Percentiles rank a stretch among this genome's conserved stretches.
Conservation (phyloP, 2,329 filamentous ascomycete genomes). For the Parastagonospora avenae region DNA sequence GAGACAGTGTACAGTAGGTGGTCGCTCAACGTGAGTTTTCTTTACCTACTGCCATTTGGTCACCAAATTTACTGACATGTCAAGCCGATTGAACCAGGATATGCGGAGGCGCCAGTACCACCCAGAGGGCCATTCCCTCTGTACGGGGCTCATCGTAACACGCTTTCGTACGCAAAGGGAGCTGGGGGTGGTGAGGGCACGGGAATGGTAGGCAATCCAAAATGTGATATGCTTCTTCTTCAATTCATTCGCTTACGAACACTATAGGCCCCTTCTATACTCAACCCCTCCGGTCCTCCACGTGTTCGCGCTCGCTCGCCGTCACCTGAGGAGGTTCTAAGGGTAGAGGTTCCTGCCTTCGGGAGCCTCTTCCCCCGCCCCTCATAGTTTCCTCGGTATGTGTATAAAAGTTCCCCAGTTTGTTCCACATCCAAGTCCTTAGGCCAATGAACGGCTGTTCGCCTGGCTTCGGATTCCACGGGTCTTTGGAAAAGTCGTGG, state of each 20-base stretch:
- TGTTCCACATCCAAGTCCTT: conserved; percentile 31
- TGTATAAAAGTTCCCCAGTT: conserved; percentile 36
- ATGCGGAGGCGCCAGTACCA: too few relatives aligned
- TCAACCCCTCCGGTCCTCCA: conserved; percentile 1
- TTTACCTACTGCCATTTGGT: neutral
- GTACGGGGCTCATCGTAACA: too few relatives aligned
- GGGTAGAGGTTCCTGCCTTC: conserved; percentile 12
- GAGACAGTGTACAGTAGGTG: neutral
- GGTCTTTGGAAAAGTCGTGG: conserved; percentile 58
- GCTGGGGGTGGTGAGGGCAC: too few relatives aligned
- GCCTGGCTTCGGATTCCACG: conserved; percentile 38
- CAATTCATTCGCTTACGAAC: too few relatives aligned
- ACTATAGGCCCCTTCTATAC: too few relatives aligned
- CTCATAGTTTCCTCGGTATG: conserved; percentile 23
- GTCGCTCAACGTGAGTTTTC: neutral
- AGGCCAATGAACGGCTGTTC: conserved; percentile 38
- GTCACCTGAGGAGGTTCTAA: neutral
- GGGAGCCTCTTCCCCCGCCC: conserved; percentile 11
- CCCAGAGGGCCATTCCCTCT: too few relatives aligned
- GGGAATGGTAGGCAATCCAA: too few relatives aligned
- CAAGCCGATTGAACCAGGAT: too few relatives aligned
- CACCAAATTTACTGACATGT: too few relatives aligned
- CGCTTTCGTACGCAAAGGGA: too few relatives aligned
- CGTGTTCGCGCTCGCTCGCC: conserved; percentile 1
- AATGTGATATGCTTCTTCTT: too few relatives aligned